Percentiles rank a stretch among this genome's conserved stretches.
Evolutionary conservation across 306 rosid genomes (phyloP).

Genomic region (Heteromeles arbutifolia): DNA sequence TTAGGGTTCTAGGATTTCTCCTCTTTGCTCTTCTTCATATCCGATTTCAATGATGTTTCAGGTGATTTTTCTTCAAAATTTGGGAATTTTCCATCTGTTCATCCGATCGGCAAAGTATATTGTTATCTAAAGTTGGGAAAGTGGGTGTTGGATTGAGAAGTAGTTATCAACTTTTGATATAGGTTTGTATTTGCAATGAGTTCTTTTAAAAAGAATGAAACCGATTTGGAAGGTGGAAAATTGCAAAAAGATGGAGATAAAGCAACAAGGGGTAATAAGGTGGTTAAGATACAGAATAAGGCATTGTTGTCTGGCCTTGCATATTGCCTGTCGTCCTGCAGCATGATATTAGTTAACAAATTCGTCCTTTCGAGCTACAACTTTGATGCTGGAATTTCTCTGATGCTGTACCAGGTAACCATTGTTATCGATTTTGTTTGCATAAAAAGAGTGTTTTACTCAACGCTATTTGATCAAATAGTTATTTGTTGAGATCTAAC

Average conservation of each 20-base stretch:
- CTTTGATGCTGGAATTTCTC: conserved; percentile 84
- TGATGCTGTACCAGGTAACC: conserved; percentile 93
- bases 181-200: conserved; percentile 51
- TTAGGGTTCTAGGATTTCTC: background rate
- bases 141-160: background rate
- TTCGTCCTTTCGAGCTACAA: conserved; percentile 83
- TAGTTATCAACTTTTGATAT: background rate
- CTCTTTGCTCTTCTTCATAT: background rate
- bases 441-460: background rate
- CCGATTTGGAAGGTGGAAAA: conserved; percentile 67
- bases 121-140: background rate
- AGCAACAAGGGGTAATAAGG: conserved; percentile 32
- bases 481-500: conserved; percentile 7
- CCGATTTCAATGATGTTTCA: background rate
- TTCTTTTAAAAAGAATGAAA: conserved; percentile 39
- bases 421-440: background rate
- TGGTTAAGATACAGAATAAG: conserved; percentile 52
- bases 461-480: background rate
- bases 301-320: conserved; percentile 89
- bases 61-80: background rate
- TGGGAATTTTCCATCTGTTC: background rate
- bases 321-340: conserved; percentile 82
- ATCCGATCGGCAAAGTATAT: background rate
- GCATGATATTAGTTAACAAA: conserved; percentile 91
- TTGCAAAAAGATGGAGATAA: conserved; percentile 50